A percentile compares a stretch with the other conserved stretches of the same genome.
Evolutionary conservation across 1,139 yeast genomes (phyloP).

Genomic region (Saccharomyces hybrid): DNA sequence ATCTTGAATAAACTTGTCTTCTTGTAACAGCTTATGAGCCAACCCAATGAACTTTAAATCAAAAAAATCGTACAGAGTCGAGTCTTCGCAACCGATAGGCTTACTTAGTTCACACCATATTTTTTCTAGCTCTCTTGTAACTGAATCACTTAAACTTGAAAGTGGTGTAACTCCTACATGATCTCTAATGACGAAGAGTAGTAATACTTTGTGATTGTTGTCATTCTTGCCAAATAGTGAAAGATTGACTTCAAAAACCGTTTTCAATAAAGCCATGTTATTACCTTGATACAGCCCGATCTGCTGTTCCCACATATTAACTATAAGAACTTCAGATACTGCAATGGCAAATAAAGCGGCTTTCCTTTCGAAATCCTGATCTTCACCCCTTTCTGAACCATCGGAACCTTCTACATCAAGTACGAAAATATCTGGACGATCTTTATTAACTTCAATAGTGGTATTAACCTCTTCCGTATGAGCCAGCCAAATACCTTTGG

Average conservation of each 20-base stretch:
- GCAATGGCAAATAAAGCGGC: conserved; percentile 93
- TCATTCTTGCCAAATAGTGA: conserved; percentile 50
- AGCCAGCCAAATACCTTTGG: conserved; percentile 94
- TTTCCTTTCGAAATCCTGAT: conserved; percentile 94
- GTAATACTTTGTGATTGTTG: conserved; percentile 56
- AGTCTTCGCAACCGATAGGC: conserved; percentile 53
- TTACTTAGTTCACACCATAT: conserved; percentile 77
- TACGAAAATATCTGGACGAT: conserved; percentile 52
- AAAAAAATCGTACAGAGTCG: conserved; percentile 64
- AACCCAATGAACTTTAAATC: conserved; percentile 77
- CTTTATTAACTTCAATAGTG: conserved; percentile 8
- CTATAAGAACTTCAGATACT: conserved; percentile 82
- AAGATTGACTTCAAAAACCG: conserved; percentile 92
- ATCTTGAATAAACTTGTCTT: conserved; percentile 60
- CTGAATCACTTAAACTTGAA: conserved; percentile 58
- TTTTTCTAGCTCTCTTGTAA: conserved; percentile 59
- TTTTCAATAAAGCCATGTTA: conserved; percentile 87
- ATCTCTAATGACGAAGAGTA: conserved; percentile 90
- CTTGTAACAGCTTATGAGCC: conserved; percentile 78
- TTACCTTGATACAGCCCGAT: conserved; percentile 97
- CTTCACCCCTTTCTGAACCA: conserved; percentile 97
- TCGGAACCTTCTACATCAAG: conserved; percentile 98
- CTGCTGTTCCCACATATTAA: conserved; percentile 95
- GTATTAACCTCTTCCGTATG: conserved; percentile 43
- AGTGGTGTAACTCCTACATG: conserved; percentile 85